Percentiles rank a stretch among this genome's conserved stretches.
phyloP scores from a whole-genome alignment of 2,329 filamentous ascomycete species.

The Curvularia spicifera region DNA sequence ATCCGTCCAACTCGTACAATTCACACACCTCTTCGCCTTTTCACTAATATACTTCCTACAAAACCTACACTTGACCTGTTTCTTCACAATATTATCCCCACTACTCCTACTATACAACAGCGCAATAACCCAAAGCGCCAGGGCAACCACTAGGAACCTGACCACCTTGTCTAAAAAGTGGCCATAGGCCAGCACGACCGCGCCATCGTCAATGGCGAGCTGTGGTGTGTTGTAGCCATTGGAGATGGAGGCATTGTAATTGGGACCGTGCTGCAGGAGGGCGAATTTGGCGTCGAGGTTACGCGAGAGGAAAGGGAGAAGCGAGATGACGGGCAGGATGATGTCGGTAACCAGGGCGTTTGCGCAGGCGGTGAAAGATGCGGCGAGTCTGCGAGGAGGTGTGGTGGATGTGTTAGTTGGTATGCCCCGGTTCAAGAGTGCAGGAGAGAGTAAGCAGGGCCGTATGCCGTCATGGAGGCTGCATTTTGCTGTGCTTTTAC shows the following conservation, averaged over 20 bases:
- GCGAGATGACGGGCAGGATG: conserved; percentile 70
- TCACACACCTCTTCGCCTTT: conserved; percentile 65
- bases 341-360: conserved; percentile 75
- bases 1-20: conserved; percentile 65
- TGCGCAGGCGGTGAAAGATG: conserved; percentile 73
- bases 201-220: conserved; percentile 73
- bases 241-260: conserved; percentile 49
- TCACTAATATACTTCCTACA: conserved; percentile 68
- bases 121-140: conserved; percentile 70
- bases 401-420: not conserved
- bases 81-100: conserved; percentile 73
- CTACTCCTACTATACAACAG: conserved; percentile 66
- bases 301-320: conserved; percentile 71
- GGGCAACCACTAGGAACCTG: conserved; percentile 69
- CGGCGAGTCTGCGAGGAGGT: conserved; percentile 62
- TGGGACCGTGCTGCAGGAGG: conserved; percentile 64
- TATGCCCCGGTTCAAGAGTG: not conserved
- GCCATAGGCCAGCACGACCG: conserved; percentile 75
- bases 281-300: conserved; percentile 79
- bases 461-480: not conserved
- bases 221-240: conserved; percentile 72
- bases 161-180: conserved; percentile 70
- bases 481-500: not conserved
- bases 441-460: not conserved
- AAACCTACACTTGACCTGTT: conserved; percentile 71